phyloP scores from a whole-genome alignment of 768 basidiomycete species.

The Guyanaporus albipodus region DNA sequence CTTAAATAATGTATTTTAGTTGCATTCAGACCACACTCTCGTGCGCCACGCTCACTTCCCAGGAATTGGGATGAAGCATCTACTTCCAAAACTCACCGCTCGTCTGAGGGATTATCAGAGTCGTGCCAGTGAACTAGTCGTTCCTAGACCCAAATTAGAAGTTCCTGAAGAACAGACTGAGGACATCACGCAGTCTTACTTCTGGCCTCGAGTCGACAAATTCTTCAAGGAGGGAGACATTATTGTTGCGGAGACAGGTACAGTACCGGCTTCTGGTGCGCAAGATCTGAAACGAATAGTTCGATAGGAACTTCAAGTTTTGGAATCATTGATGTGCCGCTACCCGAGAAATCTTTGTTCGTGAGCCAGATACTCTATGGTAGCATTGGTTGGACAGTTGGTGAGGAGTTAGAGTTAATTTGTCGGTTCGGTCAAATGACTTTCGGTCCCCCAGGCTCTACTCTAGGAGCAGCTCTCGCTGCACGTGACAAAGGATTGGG shows the following conservation, averaged over 20 bases:
- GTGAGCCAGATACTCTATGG: constrained; percentile 86
- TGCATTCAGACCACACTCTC: constrained; percentile 71
- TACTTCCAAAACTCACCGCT: constrained; percentile 69
- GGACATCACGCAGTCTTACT: constrained; percentile 69
- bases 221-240: constrained; percentile 76
- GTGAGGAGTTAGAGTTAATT: constrained; percentile 33
- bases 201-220: constrained; percentile 75
- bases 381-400: constrained; percentile 87
- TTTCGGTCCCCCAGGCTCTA: constrained; percentile 40
- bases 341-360: constrained; percentile 67
- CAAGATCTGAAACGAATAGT: not conserved
- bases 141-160: constrained; percentile 39
- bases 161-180: constrained; percentile 50
- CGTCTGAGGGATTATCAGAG: constrained; percentile 43
- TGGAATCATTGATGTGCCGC: constrained; percentile 75
- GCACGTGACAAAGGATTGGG: constrained; percentile 58
- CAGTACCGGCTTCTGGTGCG: not conserved
- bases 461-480: constrained; percentile 78
- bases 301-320: constrained; percentile 69
- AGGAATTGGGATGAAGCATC: constrained; percentile 68
- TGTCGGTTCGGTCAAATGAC: not conserved
- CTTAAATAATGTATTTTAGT: constrained; percentile 37
- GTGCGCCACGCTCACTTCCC: constrained; percentile 63
- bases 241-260: constrained; percentile 84
- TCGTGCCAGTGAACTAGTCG: constrained; percentile 39